phyloP scores from a whole-genome alignment of 1,284 basidiomycete genomes.

The Polyporus tsugae region DNA sequence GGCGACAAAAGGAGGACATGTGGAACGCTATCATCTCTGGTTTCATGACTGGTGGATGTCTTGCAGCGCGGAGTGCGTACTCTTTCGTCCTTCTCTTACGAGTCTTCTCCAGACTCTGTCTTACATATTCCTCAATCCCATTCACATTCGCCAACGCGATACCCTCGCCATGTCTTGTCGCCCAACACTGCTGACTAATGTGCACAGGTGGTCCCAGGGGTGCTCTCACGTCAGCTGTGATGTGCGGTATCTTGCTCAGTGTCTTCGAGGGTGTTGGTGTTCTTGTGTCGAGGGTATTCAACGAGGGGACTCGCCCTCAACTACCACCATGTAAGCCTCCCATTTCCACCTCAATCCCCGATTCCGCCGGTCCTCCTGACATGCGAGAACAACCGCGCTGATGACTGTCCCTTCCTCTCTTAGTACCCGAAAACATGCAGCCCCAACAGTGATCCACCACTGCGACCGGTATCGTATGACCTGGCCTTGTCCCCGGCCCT shows the following conservation, averaged over 20 bases:
- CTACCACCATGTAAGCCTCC: conserved; percentile 56
- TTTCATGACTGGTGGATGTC: conserved; percentile 96
- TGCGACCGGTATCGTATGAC: conserved; percentile 2
- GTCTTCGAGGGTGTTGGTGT: conserved; percentile 97
- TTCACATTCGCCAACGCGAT: background rate
- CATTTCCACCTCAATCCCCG: background rate
- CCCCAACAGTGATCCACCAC: conserved; percentile 34
- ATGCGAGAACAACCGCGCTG: background rate
- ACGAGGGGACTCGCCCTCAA: conserved; percentile 82
- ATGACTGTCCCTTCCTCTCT: background rate
- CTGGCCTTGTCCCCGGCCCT: background rate
- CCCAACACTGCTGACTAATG: conserved; percentile 18
- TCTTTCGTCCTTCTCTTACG: no score
- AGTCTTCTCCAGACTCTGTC: background rate
- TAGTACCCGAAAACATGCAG: conserved; percentile 48
- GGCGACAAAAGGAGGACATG: conserved; percentile 98
- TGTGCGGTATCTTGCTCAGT: conserved; percentile 96
- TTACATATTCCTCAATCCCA: background rate
- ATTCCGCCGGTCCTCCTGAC: background rate
- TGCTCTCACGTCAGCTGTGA: conserved; percentile 90
- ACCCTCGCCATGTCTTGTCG: background rate
- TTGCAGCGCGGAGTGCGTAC: conserved; percentile 88
- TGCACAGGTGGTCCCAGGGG: conserved; percentile 87
- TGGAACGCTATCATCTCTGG: conserved; percentile 99
- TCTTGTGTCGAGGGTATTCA: conserved; percentile 84